These are phyloP conservation scores for Pseudoscleropodium purum DNA, from an alignment of 225 moss, liverwort and hornwort species.

Conservation along the genomic window DNA sequence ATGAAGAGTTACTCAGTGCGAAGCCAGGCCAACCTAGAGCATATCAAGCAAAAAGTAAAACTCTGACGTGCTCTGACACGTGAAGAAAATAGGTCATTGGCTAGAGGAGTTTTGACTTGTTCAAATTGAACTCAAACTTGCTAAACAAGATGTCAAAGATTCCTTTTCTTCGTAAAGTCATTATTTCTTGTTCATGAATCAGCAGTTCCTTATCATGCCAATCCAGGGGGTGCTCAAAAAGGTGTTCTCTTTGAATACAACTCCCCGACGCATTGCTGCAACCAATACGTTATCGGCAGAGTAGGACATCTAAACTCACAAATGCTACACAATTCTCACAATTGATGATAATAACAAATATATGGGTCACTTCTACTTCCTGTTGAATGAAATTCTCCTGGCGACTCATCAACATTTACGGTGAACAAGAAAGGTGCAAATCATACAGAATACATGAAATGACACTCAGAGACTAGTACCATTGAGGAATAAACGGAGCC, in stretches of 20 bases:
- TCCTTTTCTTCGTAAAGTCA: neutral
- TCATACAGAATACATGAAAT: neutral
- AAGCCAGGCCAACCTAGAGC: neutral
- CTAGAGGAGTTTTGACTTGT: neutral
- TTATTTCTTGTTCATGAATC: neutral
- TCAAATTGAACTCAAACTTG: neutral
- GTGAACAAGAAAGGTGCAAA: neutral
- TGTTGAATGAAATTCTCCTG: neutral
- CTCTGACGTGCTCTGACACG: neutral
- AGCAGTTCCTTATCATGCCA: neutral
- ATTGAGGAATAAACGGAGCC: conserved; percentile 98
- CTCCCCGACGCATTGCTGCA: neutral
- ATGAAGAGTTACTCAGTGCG: neutral
- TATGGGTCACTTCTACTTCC: neutral
- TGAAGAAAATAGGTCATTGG: neutral
- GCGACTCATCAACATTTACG: neutral
- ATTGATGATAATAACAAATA: neutral
- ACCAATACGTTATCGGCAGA: neutral
- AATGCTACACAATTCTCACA: neutral
- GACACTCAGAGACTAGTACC: conserved; percentile 17
- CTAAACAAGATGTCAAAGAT: neutral
- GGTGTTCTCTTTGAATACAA: neutral
- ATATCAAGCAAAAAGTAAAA: neutral
- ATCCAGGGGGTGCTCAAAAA: neutral
- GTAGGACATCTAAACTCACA: neutral